Evolutionary conservation across 139 green algal species (phyloP), one percentile per base, ranked within the genome.

Genomic region (Chlorella vulgaris): DNA sequence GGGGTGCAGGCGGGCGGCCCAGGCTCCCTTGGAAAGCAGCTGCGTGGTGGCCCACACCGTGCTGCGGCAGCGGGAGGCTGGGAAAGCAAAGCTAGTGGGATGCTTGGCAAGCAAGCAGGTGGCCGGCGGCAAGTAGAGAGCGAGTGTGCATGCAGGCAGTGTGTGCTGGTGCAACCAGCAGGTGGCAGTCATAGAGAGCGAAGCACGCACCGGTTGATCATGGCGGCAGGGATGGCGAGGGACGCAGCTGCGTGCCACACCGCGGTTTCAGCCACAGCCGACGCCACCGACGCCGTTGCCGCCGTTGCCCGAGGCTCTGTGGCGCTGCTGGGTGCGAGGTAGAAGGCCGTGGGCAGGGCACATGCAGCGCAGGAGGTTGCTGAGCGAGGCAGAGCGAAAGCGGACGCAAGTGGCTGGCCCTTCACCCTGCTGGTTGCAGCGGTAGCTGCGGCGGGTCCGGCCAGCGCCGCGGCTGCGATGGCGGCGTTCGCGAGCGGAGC

Each of bases 201-300:
- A 28, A n/a, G 18, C 38, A 15, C 67, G 13, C 24, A 33, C 73
- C 73, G 66, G 74, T 84, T 84, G 36, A 84, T 84, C 31, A 61
- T 2, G 7, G 61, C 40, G 33, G 21, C 60, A 1, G 79, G 79
- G 71, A 84, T 73, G 67, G 47, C 63, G 10, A 84, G 60, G 3
- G 79, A 84, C 24, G 79, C 79, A 29, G 47, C 36, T 33, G 36
- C 3, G 61, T 84, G 80, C 66, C 65, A 84, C 2, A 84, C 42
- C 24, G 69, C 50, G 2, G 80, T 53, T 42, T 84, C 80, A 1
- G 55, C 26, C 33, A 84, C 68, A 7, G 63, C 69, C 0, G 68
- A 67, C 6, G 80, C 60, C 60, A 84, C 80, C 2, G 80, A 68
- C 42, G 50, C 60, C n/a, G n/a, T n/a, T n/a, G n/a, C n/a, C 18